These are phyloP conservation scores for Nitzschia putrida DNA, from an alignment of 108 stramenopile species.

Conservation along the genomic window DNA sequence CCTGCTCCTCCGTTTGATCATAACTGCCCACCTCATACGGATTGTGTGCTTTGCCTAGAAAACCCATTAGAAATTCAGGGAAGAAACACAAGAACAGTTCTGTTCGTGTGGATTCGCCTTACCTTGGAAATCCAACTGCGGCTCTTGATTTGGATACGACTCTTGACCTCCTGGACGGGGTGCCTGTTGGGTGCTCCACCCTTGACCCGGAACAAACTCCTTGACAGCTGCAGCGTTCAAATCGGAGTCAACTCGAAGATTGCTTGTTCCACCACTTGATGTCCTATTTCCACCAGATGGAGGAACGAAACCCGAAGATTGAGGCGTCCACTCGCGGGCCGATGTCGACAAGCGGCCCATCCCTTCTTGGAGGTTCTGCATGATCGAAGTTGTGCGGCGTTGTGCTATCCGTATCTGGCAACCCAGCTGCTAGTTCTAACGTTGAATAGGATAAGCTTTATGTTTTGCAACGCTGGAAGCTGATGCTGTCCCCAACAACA, in stretches of 20 bases:
- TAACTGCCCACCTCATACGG: too few species aligned
- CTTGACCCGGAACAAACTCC: slow-evolving; percentile 52
- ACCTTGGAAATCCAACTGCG: not conserved
- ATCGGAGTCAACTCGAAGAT: slow-evolving; percentile 15
- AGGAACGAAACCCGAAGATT: too few species aligned
- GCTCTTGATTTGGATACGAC: not conserved
- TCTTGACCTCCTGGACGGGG: not conserved
- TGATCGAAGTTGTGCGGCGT: not conserved
- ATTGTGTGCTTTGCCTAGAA: too few species aligned
- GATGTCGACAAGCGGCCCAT: slow-evolving; percentile 34
- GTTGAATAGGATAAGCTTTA: too few species aligned
- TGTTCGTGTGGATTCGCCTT: not conserved
- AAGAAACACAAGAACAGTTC: too few species aligned
- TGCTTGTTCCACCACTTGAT: not conserved
- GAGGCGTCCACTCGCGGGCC: slow-evolving; percentile 35
- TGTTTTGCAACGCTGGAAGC: too few species aligned
- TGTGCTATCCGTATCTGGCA: not conserved
- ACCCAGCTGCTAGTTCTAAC: not conserved
- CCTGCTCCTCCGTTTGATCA: not conserved
- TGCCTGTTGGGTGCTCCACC: slow-evolving; percentile 33
- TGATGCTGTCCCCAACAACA: too few species aligned
- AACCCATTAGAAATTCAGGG: too few species aligned
- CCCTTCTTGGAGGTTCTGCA: slow-evolving; percentile 20
- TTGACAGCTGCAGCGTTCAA: slow-evolving; percentile 35
- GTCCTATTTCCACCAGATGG: slow-evolving; percentile 5